Conservation (phyloP, 2,329 filamentous ascomycete genomes). For the Diplocarpon rosae region DNA sequence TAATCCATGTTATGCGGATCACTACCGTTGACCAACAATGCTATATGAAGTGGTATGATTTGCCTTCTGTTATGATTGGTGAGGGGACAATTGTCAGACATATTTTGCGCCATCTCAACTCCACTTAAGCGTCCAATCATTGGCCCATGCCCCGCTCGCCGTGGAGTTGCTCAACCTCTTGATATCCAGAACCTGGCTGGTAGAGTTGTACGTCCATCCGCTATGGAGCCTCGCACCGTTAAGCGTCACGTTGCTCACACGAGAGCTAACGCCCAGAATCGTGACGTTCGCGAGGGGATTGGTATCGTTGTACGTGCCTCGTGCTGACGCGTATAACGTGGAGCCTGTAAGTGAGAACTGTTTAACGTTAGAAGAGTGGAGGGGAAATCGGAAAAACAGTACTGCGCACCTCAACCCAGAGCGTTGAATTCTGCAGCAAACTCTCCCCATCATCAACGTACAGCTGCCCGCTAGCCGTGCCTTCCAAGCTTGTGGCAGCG, state of each 20-base stretch:
- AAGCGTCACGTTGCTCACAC: constrained; percentile 36
- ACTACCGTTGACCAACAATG: too few species aligned
- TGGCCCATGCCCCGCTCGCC: constrained; percentile 43
- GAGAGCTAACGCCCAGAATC: constrained; percentile 43
- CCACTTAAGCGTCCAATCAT: constrained; percentile 48
- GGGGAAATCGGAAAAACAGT: background rate
- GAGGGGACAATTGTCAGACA: too few species aligned
- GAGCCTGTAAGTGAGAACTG: constrained; percentile 34
- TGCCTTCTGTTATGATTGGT: too few species aligned
- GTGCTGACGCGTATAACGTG: constrained; percentile 36
- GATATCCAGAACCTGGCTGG: constrained; percentile 38
- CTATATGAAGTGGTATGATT: too few species aligned
- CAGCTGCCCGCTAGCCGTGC: constrained; percentile 47
- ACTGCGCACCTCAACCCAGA: constrained; percentile 35
- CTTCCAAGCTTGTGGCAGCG: constrained; percentile 44
- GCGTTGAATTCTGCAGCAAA: constrained; percentile 41
- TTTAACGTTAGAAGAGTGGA: background rate
- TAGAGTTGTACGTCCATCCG: constrained; percentile 38
- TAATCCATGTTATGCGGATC: too few species aligned
- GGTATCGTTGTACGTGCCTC: constrained; percentile 42
- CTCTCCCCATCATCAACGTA: constrained; percentile 71
- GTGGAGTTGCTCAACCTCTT: constrained; percentile 39
- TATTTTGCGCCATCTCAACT: background rate
- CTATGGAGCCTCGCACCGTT: constrained; percentile 36
- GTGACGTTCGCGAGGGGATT: constrained; percentile 53